Evolutionary conservation across 441 rosid genomes (phyloP).

Genomic region (Metrosideros polymorpha): DNA sequence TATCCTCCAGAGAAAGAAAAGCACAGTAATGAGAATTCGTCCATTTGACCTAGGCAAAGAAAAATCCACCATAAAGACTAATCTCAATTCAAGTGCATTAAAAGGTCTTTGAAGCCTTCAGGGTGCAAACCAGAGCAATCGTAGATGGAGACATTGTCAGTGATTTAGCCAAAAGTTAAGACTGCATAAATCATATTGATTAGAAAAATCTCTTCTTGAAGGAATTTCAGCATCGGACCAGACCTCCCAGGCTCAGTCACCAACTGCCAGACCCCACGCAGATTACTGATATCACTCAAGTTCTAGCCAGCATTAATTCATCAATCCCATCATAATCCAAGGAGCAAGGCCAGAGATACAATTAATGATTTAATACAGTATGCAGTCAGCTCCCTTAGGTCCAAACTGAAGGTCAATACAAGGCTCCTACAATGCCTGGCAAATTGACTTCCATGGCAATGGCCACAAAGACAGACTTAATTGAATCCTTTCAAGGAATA

Average conservation of each 20-base stretch:
- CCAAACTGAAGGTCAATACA: neutral
- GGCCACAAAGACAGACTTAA: neutral
- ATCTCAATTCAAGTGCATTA: neutral
- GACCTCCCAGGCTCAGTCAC: neutral
- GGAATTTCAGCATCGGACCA: neutral
- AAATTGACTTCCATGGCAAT: neutral
- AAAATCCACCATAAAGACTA: neutral
- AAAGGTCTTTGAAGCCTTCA: neutral
- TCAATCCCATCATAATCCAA: neutral
- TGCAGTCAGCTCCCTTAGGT: neutral
- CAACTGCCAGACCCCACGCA: neutral
- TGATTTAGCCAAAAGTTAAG: neutral
- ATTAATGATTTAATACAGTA: neutral
- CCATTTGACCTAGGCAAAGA: neutral
- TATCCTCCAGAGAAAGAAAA: neutral
- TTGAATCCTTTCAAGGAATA: too few species aligned
- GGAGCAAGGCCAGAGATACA: neutral
- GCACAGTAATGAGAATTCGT: neutral
- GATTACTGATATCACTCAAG: neutral
- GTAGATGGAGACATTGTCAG: neutral
- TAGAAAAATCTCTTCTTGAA: neutral
- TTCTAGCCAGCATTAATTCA: neutral
- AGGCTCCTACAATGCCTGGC: neutral
- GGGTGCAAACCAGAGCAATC: neutral
- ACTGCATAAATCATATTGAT: neutral